Conservation (phyloP, 2,329 filamentous ascomycete species). For the Thielaviopsis populi region DNA sequence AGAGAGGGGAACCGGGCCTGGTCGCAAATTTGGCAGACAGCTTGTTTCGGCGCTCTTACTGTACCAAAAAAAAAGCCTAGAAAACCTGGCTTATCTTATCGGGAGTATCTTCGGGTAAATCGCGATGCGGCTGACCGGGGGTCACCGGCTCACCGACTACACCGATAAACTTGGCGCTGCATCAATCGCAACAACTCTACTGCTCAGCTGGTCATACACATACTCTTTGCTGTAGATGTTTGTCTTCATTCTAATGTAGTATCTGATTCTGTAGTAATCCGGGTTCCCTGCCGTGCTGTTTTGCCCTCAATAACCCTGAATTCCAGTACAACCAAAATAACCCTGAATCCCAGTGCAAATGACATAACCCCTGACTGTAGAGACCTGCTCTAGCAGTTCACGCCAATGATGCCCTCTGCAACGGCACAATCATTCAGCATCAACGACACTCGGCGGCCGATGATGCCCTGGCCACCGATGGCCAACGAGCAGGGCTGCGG, state of each 20-base stretch:
- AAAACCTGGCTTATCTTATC: conserved; percentile 7
- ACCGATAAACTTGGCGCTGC: too few species aligned
- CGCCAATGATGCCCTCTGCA: conserved; percentile 37
- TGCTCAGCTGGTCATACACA: too few species aligned
- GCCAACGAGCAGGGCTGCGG: conserved; percentile 28
- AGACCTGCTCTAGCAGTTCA: conserved; percentile 24
- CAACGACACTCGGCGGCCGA: conserved; percentile 33
- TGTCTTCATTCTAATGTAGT: neutral
- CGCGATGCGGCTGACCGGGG: neutral
- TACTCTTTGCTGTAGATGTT: too few species aligned
- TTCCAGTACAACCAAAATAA: neutral
- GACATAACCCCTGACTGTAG: neutral
- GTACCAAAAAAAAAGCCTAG: conserved; percentile 9
- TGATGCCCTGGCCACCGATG: conserved; percentile 33
- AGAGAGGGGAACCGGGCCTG: neutral
- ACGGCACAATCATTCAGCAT: conserved; percentile 23
- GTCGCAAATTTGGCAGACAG: neutral
- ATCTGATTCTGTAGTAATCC: neutral
- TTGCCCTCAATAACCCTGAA: neutral
- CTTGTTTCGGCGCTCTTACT: neutral
- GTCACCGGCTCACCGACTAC: too few species aligned
- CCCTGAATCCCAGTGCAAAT: neutral
- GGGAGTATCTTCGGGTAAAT: neutral
- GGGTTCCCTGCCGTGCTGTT: neutral
- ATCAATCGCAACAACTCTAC: too few species aligned